Conservation (phyloP, 163 green algal species). For the Volvox carteri region DNA sequence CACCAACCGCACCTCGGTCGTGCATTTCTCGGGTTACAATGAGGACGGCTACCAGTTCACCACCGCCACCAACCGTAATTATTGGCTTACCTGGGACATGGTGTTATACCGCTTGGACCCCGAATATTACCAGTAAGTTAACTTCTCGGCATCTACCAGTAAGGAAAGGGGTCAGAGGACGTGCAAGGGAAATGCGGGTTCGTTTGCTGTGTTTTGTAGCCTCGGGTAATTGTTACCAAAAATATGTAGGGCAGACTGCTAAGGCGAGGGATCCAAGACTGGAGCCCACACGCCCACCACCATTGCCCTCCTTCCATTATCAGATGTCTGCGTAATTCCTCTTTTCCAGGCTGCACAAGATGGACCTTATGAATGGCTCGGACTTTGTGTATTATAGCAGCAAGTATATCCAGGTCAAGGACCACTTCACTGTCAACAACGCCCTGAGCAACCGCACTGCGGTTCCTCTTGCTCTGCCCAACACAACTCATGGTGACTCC, state of each 20-base stretch:
- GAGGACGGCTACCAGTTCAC: slow-evolving; percentile 77
- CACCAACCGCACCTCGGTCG: slow-evolving; percentile 63
- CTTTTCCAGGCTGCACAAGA: slow-evolving; percentile 55
- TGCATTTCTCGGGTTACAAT: slow-evolving; percentile 71
- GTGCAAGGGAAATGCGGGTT: too few relatives aligned
- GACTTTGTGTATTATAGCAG: slow-evolving; percentile 51
- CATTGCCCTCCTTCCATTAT: too few relatives aligned
- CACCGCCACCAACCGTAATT: slow-evolving; percentile 53
- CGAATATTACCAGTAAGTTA: slow-evolving; percentile 33
- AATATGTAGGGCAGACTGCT: too few relatives aligned
- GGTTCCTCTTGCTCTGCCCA: slow-evolving; percentile 16
- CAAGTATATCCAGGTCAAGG: slow-evolving; percentile 41
- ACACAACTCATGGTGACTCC: slow-evolving; percentile 40
- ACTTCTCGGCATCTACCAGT: too few relatives aligned
- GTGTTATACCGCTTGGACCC: slow-evolving; percentile 63
- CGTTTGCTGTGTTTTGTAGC: too few relatives aligned
- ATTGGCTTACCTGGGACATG: slow-evolving; percentile 71
- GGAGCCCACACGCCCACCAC: too few relatives aligned
- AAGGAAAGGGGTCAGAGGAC: too few relatives aligned
- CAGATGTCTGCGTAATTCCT: too few relatives aligned
- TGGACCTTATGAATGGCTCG: slow-evolving; percentile 56
- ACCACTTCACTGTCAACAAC: slow-evolving; percentile 61
- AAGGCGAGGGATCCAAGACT: too few relatives aligned
- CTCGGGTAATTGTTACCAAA: too few relatives aligned
- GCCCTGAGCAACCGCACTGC: neutral